Conservation (phyloP, 306 rosid genomes). For the Potentilla sterilis region DNA sequence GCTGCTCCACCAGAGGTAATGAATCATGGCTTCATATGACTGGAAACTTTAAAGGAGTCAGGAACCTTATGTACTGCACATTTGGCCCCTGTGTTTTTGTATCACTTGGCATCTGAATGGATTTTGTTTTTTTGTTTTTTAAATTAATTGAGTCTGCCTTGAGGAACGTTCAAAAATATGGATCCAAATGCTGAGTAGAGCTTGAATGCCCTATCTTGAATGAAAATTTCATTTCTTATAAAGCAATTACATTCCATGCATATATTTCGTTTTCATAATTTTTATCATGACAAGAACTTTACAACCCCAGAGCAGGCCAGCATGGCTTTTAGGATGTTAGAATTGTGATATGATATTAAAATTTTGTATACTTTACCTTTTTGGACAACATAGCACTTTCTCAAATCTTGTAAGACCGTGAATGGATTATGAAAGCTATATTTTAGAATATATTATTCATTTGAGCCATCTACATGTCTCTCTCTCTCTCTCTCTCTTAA, state of each 20-base stretch:
- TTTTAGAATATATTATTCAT: neutral
- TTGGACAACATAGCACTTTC: neutral
- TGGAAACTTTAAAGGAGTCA: slow-evolving; percentile 23
- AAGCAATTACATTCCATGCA: neutral
- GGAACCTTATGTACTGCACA: slow-evolving; percentile 19
- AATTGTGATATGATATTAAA: neutral
- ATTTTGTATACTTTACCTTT: neutral
- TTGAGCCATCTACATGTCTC: neutral
- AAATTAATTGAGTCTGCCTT: neutral
- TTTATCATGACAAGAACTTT: neutral
- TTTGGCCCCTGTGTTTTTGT: slow-evolving; percentile 23
- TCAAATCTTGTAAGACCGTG: neutral
- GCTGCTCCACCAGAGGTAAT: slow-evolving; percentile 93
- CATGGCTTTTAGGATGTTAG: neutral
- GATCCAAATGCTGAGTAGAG: neutral
- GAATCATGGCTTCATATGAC: slow-evolving; percentile 19
- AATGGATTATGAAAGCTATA: neutral
- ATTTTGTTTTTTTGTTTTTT: neutral
- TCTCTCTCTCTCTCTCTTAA: neutral
- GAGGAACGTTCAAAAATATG: slow-evolving; percentile 4
- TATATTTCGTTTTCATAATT: neutral
- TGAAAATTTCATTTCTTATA: neutral
- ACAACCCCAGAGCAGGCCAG: neutral
- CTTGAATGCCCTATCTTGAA: neutral
- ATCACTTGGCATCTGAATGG: neutral